A percentile compares a stretch with the other conserved stretches of the same genome.
Evolutionary conservation across 495 filamentous ascomycete species (phyloP).

Genomic region (Endocarpon pusillum): DNA sequence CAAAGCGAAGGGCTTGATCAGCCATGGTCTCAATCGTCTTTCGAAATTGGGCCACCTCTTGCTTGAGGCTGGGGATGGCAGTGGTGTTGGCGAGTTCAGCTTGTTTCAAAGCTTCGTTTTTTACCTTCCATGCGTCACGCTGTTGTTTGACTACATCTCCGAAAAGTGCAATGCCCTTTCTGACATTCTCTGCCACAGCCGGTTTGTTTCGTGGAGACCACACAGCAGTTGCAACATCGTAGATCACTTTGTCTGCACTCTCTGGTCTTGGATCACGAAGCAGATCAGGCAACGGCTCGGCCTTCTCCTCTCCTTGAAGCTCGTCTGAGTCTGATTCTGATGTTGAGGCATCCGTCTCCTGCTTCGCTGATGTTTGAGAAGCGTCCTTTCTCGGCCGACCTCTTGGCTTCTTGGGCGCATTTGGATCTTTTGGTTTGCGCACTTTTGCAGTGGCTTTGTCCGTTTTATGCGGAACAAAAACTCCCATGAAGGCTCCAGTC

Average conservation of each 20-base stretch:
- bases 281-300: conserved; percentile 38
- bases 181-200: conserved; percentile 28
- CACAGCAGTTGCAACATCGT: conserved; percentile 46
- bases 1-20: conserved; percentile 37
- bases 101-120: conserved; percentile 35
- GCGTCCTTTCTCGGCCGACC: not conserved
- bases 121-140: conserved; percentile 44
- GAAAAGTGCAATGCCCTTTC: conserved; percentile 34
- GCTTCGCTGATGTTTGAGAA: not conserved
- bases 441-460: not conserved
- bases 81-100: conserved; percentile 32
- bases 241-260: conserved; percentile 13
- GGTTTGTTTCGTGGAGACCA: conserved; percentile 40
- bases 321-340: conserved; percentile 26
- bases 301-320: conserved; percentile 25
- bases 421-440: not conserved
- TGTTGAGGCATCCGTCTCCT: conserved; percentile 18
- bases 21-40: conserved; percentile 43
- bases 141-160: conserved; percentile 47
- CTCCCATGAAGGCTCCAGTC: no score
- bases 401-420: not conserved
- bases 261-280: conserved; percentile 22
- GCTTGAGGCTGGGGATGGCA: conserved; percentile 22
- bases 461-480: no score
- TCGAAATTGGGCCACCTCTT: conserved; percentile 38